A percentile compares a stretch with the other conserved stretches of the same genome.
Conservation (phyloP, 768 basidiomycete genomes). For the Tephrocybe sp. region DNA sequence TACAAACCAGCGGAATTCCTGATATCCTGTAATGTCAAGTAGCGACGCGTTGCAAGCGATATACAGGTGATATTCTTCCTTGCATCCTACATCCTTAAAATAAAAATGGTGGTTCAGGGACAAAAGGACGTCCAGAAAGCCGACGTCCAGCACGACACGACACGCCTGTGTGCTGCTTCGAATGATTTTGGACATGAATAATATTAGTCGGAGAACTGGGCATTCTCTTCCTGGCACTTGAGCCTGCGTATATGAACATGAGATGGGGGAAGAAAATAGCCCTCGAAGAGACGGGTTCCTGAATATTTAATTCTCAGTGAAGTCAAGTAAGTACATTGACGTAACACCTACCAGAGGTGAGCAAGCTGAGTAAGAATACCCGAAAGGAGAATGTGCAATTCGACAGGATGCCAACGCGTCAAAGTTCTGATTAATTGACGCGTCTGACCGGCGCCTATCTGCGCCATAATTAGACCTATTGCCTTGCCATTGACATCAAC, state of each 20-base stretch:
- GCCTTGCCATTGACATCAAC: slow-evolving; percentile 7
- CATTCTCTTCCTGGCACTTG: slow-evolving; percentile 2
- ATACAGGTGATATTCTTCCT: slow-evolving; percentile 7
- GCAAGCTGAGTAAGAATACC: slow-evolving; percentile 13
- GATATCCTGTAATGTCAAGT: slow-evolving; percentile 15
- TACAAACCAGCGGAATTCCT: slow-evolving; percentile 12
- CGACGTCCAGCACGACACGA: slow-evolving; percentile 14
- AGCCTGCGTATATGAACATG: slow-evolving; percentile 2
- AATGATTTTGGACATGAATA: slow-evolving; percentile 17
- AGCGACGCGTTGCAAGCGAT: slow-evolving; percentile 18
- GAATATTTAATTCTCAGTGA: background rate
- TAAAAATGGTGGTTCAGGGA: slow-evolving; percentile 10
- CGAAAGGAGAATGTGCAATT: slow-evolving; percentile 15
- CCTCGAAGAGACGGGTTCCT: slow-evolving; percentile 17
- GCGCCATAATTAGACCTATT: slow-evolving; percentile 12
- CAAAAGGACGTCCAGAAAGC: slow-evolving; percentile 16
- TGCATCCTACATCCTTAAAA: background rate
- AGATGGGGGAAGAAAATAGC: slow-evolving; percentile 16
- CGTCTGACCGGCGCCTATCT: slow-evolving; percentile 17
- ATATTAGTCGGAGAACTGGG: slow-evolving; percentile 10
- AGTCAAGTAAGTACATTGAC: background rate
- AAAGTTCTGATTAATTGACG: slow-evolving; percentile 12
- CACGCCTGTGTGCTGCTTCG: slow-evolving; percentile 7
- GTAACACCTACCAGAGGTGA: slow-evolving; percentile 13
- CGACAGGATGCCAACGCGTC: slow-evolving; percentile 14